Evolutionary conservation across 2,329 filamentous ascomycete genomes (phyloP).

Genomic region (Alternaria sp.): DNA sequence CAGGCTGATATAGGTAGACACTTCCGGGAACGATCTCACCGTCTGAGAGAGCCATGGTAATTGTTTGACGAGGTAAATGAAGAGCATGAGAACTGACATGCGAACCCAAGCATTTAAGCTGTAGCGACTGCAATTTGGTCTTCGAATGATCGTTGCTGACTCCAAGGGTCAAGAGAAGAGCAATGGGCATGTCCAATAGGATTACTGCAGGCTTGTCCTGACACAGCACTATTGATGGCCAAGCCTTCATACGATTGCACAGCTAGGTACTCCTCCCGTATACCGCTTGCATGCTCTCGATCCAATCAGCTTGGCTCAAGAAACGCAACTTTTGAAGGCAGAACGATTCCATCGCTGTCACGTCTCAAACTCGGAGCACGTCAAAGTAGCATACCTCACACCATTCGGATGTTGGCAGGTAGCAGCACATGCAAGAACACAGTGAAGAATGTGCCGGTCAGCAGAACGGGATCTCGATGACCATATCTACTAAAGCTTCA

Average conservation of each 20-base stretch:
- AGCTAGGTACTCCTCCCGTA: no score
- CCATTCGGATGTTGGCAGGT: no score
- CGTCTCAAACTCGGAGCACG: no score
- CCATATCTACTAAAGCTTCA: neutral
- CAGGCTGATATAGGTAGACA: slow-evolving; percentile 55
- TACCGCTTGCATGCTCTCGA: no score
- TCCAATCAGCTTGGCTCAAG: no score
- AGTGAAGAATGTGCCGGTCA: no score
- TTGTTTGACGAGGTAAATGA: neutral
- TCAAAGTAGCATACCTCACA: no score
- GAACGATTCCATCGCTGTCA: no score
- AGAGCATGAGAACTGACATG: neutral
- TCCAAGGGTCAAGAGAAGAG: neutral
- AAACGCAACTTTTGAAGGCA: no score
- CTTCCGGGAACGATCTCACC: slow-evolving; percentile 19
- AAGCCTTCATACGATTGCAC: neutral
- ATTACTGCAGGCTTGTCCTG: neutral
- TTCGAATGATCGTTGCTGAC: neutral
- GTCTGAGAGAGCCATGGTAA: neutral
- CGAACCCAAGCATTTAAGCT: neutral
- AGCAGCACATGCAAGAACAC: no score
- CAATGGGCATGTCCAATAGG: neutral
- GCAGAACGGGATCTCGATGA: no score
- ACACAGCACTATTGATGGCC: neutral
- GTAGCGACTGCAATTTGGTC: neutral